A percentile compares a stretch with the other conserved stretches of the same genome.
phyloP scores from a whole-genome alignment of 2,329 filamentous ascomycete species.

The Talaromyces sp. region DNA sequence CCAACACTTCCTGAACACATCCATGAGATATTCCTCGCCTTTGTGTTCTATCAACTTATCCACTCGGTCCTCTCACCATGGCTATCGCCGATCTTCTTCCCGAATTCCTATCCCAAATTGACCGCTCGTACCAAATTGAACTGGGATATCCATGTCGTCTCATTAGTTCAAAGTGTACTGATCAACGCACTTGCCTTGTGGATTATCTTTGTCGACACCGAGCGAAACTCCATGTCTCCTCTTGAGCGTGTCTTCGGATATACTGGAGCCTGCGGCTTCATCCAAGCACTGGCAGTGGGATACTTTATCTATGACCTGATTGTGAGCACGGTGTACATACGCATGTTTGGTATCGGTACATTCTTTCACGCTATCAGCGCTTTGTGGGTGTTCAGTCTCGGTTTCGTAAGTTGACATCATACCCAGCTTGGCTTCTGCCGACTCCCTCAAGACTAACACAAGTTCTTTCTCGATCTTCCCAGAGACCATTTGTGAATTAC shows the following conservation, averaged over 20 bases:
- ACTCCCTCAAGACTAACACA: not conserved
- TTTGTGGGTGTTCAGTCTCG: conserved; percentile 62
- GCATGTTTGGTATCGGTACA: conserved; percentile 64
- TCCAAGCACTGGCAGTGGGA: conserved; percentile 63
- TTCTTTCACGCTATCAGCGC: conserved; percentile 64
- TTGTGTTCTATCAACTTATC: conserved; percentile 59
- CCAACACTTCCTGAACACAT: conserved; percentile 61
- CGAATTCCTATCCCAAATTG: conserved; percentile 57
- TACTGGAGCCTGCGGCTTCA: conserved; percentile 59
- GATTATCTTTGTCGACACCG: conserved; percentile 60
- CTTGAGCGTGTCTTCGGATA: conserved; percentile 63
- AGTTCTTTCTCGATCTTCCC: conserved; percentile 3
- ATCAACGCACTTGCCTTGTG: conserved; percentile 61
- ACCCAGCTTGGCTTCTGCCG: not conserved
- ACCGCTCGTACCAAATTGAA: conserved; percentile 61
- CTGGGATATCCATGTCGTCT: conserved; percentile 70
- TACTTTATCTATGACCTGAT: conserved; percentile 68
- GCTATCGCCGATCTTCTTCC: conserved; percentile 58
- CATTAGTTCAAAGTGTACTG: conserved; percentile 60
- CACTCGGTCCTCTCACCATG: conserved; percentile 58
- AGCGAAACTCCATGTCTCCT: conserved; percentile 57
- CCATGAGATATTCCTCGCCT: conserved; percentile 63
- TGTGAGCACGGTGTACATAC: conserved; percentile 58
- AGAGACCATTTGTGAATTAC: conserved; percentile 68
- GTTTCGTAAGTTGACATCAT: conserved; percentile 58